Evolutionary conservation across 257 asterid species (phyloP).

Genomic region (Cynanchum wilfordii): DNA sequence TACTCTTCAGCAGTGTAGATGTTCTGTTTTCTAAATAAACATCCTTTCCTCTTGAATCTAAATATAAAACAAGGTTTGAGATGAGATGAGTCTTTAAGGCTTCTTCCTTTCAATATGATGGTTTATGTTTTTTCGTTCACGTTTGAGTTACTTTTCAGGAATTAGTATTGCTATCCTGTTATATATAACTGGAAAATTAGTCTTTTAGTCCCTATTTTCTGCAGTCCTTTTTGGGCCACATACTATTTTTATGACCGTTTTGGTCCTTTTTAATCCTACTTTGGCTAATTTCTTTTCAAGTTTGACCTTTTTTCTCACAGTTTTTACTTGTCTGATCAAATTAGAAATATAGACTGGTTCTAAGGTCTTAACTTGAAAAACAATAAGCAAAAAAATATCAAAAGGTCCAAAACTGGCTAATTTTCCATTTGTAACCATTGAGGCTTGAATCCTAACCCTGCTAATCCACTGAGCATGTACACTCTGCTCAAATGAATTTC

Average conservation of each 20-base stretch:
- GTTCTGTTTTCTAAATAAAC: not conserved
- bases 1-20: not conserved
- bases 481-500: not conserved
- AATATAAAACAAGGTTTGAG: not conserved
- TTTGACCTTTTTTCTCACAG: no score
- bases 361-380: no score
- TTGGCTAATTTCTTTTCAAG: no score
- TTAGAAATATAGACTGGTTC: no score
- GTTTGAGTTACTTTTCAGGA: not conserved
- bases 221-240: no score
- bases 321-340: no score
- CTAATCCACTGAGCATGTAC: not conserved
- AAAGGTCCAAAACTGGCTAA: no score
- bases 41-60: not conserved
- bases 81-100: not conserved
- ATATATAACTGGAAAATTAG: not conserved
- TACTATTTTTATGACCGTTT: no score
- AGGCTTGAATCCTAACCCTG: not conserved
- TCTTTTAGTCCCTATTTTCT: no score
- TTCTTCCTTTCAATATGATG: not conserved
- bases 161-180: not conserved
- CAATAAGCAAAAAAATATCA: no score
- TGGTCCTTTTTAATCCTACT: no score
- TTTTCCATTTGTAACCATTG: no score
- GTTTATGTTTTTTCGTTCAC: not conserved